Percentiles rank a stretch among this genome's conserved stretches.
These are phyloP conservation scores for Suillus fuscotomentosus DNA, from an alignment of 768 basidiomycete genomes.

Conservation along the genomic window DNA sequence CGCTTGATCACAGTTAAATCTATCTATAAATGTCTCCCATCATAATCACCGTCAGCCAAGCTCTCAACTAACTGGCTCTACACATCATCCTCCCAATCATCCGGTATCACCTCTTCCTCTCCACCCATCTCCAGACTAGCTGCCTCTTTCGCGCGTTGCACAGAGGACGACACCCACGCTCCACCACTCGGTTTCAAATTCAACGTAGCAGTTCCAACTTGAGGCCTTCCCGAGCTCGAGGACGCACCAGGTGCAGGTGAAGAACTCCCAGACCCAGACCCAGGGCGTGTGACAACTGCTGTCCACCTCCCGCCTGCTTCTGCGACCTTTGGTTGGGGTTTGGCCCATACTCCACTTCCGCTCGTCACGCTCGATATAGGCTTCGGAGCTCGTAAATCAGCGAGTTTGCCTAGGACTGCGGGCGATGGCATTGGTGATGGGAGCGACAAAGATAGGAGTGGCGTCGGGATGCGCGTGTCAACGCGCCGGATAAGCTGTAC, in stretches of 20 bases:
- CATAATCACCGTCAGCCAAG: background rate
- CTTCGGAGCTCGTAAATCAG: conserved; percentile 45
- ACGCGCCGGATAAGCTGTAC: conserved; percentile 80
- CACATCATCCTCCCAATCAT: conserved; percentile 56
- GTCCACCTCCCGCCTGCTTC: conserved; percentile 19
- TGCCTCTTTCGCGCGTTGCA: conserved; percentile 13
- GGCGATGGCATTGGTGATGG: background rate
- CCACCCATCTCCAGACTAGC: background rate
- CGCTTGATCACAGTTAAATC: background rate
- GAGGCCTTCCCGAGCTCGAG: background rate
- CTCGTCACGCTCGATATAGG: background rate
- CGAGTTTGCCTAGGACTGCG: conserved; percentile 58
- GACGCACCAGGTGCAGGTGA: background rate
- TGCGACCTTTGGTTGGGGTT: conserved; percentile 8
- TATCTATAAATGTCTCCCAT: background rate
- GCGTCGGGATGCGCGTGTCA: conserved; percentile 77
- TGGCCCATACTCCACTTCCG: background rate
- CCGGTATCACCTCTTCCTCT: conserved; percentile 37
- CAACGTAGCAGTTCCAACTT: background rate
- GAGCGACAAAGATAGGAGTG: conserved; percentile 44
- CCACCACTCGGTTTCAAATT: background rate
- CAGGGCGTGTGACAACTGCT: conserved; percentile 15
- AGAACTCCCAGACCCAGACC: conserved; percentile 7
- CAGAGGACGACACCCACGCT: conserved; percentile 22
- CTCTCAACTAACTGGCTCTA: conserved; percentile 13